Base-by-base conservation (phyloP, 768 basidiomycete species). In the Mrakia blollopis region DNA sequence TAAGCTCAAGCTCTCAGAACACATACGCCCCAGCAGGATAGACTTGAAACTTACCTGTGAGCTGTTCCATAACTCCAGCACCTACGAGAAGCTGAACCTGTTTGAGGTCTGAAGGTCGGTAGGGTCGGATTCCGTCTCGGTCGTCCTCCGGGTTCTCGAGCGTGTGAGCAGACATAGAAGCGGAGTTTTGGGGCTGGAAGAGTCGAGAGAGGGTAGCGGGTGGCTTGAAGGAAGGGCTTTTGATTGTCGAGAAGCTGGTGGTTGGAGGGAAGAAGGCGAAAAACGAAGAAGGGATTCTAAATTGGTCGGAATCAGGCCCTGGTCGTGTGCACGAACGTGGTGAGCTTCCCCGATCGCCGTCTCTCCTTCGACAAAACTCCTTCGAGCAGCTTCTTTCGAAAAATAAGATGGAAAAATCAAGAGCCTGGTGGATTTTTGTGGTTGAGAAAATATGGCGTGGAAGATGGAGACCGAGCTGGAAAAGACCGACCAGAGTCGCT, bases 61-160 rank as follows among this genome's bases (percentile, higher is more conserved):
- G 76, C 68, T 77, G 76, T 39, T 77, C 76, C 76, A 77, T 77
- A 5, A 41, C 60, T 11, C 44, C 23, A 23, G 61, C 63, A 18
- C 76, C 76, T 23, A 77, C 23, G 35, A 77, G 62, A 30, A 77
- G n/a, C 57, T 62, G 57, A 61, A 50, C 70, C 41, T 47, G 62
- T 70, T 72, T 70, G 60, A 63, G 70, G 61, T 77, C 76, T 23
- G 52, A 23, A 14, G 76, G 44, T 2, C 60, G 50, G 61, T 61
- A 77, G 13, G 70, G 70, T 16, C 76, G 76, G 35, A 77, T 41
- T 21, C 76, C 76, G 52, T 77, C 76, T 57, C 32, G 65, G 18
- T 57, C 57, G 57, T 13, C 57, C 23, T 57, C 57, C 18, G 23
- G 2, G 57, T 25, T 57, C 57, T 57, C 57, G 57, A 57, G 57